phyloP scores from a whole-genome alignment of 179 eudicot species.

The Silene coronaria region DNA sequence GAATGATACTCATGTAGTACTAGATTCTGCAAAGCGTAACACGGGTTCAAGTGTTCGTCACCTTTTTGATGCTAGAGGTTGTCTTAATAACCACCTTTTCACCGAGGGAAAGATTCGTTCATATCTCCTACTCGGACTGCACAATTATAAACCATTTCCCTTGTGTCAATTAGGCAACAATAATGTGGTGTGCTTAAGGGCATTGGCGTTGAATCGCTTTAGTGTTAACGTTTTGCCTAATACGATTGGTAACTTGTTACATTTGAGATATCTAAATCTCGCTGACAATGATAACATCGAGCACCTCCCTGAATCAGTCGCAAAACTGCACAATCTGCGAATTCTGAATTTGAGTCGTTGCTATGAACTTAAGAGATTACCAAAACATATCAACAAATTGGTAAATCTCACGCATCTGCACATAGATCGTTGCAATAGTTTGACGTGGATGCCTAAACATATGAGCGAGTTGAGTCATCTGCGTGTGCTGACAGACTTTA shows the following conservation, averaged over 20 bases:
- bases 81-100: too few relatives aligned
- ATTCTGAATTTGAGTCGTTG: constrained; percentile 4
- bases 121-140: too few relatives aligned
- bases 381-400: background rate
- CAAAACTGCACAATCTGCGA: constrained; percentile 7
- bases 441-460: constrained; percentile 10
- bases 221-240: constrained; percentile 5
- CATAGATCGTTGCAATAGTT: background rate
- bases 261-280: constrained; percentile 22
- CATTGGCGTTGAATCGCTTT: background rate
- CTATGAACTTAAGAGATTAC: too few relatives aligned
- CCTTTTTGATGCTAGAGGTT: background rate
- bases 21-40: too few relatives aligned
- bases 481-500: background rate
- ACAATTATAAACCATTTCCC: too few relatives aligned
- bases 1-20: too few relatives aligned
- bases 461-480: constrained; percentile 7
- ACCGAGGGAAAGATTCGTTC: too few relatives aligned
- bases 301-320: constrained; percentile 17
- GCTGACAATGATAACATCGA: too few relatives aligned
- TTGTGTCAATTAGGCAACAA: too few relatives aligned
- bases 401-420: background rate
- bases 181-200: constrained; percentile 20
- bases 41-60: too few relatives aligned
- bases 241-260: constrained; percentile 21